A percentile compares a stretch with the other conserved stretches of the same genome.
Conservation (phyloP, 1,139 yeast species). For the Debaryomycetaceae sp. region DNA sequence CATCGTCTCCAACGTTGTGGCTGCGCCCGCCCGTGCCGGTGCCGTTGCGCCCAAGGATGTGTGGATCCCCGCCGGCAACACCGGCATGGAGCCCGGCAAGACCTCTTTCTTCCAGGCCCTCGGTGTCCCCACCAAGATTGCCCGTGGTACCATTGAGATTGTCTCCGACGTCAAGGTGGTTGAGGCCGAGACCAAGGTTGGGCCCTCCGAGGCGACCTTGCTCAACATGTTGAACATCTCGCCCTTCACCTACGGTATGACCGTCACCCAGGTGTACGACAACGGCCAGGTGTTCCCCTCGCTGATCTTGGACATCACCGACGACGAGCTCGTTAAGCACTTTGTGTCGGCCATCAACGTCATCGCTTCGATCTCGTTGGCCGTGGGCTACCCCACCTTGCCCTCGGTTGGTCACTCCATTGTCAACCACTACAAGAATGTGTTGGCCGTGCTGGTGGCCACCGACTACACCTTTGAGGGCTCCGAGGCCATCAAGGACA, state of each 20-base stretch:
- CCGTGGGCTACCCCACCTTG: conserved; percentile 98
- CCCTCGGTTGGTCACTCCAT: conserved; percentile 99
- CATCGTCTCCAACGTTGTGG: conserved; percentile 88
- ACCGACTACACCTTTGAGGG: conserved; percentile 99
- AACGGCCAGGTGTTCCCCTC: conserved; percentile 98
- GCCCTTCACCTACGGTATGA: conserved; percentile 99
- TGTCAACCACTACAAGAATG: conserved; percentile 98
- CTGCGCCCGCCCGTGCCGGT: conserved; percentile 99
- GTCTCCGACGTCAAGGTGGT: conserved; percentile 96
- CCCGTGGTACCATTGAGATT: conserved; percentile 99
- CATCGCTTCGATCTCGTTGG: conserved; percentile 95
- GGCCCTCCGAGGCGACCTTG: conserved; percentile 98
- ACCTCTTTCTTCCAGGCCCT: conserved; percentile 99
- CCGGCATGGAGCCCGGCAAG: conserved; percentile 99
- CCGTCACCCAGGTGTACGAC: conserved; percentile 95
- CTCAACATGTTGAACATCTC: conserved; percentile 99
- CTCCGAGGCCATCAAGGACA: conserved; percentile 98
- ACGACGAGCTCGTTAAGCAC: conserved; percentile 91
- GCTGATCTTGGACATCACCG: conserved; percentile 95
- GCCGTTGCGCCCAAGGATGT: conserved; percentile 98
- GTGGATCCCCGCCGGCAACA: conserved; percentile 98
- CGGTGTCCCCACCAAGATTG: conserved; percentile 99
- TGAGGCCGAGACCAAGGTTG: conserved; percentile 80
- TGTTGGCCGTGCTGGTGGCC: conserved; percentile 96
- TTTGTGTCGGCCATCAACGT: conserved; percentile 88